Evolutionary conservation across 2,329 filamentous ascomycete genomes (phyloP).

Genomic region (Alternaria sp.): DNA sequence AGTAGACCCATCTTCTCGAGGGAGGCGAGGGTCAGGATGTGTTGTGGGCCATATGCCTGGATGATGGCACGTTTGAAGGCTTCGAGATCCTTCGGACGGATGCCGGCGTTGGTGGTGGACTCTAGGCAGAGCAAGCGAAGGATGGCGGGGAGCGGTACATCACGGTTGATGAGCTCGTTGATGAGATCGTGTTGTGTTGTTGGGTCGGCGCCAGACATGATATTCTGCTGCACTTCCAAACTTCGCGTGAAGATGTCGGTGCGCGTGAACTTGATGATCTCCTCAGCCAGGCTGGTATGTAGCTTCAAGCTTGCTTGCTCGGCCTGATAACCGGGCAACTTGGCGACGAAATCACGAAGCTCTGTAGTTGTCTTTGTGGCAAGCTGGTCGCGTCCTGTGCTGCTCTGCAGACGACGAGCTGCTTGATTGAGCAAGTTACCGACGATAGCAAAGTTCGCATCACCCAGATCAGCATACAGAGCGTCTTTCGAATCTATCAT

Average conservation of each 20-base stretch:
- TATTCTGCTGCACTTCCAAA: conserved; percentile 93
- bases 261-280: conserved; percentile 91
- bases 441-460: conserved; percentile 95
- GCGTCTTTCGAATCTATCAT: conserved; percentile 88
- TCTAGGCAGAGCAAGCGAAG: conserved; percentile 88
- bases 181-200: conserved; percentile 88
- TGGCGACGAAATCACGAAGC: conserved; percentile 92
- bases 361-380: conserved; percentile 87
- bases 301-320: conserved; percentile 92
- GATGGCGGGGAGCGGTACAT: conserved; percentile 79
- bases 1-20: conserved; percentile 91
- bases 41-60: conserved; percentile 93
- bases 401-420: conserved; percentile 81
- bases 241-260: conserved; percentile 87
- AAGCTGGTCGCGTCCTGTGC: conserved; percentile 84
- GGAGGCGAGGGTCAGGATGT: conserved; percentile 85
- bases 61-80: conserved; percentile 85
- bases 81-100: conserved; percentile 88
- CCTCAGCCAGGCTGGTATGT: conserved; percentile 90
- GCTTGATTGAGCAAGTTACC: conserved; percentile 88
- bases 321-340: conserved; percentile 87
- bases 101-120: conserved; percentile 85
- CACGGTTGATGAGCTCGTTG: conserved; percentile 91
- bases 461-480: conserved; percentile 83
- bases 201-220: conserved; percentile 88